Conservation (phyloP, 2,329 filamentous ascomycete species). For the Macrophomina pseudophaseolina region DNA sequence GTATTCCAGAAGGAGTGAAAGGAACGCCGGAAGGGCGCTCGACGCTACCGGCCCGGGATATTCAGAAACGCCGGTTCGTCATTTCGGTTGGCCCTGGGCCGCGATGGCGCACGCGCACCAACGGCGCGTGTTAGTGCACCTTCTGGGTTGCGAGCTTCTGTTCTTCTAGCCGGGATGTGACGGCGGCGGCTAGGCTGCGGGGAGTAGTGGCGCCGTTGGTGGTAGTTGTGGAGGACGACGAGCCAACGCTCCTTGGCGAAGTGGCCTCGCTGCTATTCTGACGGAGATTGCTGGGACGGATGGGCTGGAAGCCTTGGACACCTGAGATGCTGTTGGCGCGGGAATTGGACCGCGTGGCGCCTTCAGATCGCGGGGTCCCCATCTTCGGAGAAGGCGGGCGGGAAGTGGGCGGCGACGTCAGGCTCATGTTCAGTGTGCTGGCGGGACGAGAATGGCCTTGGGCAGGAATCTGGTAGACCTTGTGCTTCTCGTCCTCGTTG, state of each 20-base stretch:
- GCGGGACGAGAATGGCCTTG: slow-evolving; percentile 23
- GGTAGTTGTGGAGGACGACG: not conserved
- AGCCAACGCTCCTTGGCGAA: not conserved
- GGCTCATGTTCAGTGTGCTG: slow-evolving; percentile 12
- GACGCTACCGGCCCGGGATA: not conserved
- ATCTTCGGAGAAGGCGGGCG: slow-evolving; percentile 13
- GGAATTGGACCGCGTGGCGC: slow-evolving; percentile 34
- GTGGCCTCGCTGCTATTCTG: slow-evolving; percentile 2
- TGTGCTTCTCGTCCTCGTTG: slow-evolving; percentile 18
- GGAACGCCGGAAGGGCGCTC: not conserved
- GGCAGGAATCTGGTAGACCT: slow-evolving; percentile 7
- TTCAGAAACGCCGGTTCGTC: not conserved
- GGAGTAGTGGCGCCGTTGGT: not conserved
- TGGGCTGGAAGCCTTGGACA: not conserved
- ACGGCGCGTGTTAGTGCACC: slow-evolving; percentile 6
- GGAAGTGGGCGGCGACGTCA: slow-evolving; percentile 3
- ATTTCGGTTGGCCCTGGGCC: not conserved
- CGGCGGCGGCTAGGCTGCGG: slow-evolving; percentile 24
- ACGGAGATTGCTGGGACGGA: slow-evolving; percentile 15
- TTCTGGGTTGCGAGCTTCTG: slow-evolving; percentile 11
- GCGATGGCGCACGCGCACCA: not conserved
- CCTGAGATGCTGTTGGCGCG: slow-evolving; percentile 31
- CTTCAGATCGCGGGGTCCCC: slow-evolving; percentile 10
- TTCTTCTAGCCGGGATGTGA: slow-evolving; percentile 20
- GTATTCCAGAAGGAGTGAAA: not conserved